phyloP scores from a whole-genome alignment of 257 asterid genomes.

The Scutellaria baicalensis region DNA sequence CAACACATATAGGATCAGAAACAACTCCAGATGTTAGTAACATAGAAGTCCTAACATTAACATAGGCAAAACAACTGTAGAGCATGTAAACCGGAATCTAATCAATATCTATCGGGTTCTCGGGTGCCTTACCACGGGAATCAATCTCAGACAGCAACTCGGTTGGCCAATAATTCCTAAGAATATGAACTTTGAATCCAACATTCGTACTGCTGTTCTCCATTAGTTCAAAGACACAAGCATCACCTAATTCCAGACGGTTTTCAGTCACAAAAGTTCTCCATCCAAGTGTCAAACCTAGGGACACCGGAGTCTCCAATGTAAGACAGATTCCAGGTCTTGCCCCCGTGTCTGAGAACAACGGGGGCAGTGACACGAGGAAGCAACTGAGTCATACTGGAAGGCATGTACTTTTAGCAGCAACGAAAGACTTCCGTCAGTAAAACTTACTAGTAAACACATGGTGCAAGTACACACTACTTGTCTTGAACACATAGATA shows the following conservation, averaged over 20 bases:
- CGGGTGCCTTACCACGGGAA: not conserved
- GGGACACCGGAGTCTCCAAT: not conserved
- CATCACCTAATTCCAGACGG: slow-evolving; percentile 37
- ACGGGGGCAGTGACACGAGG: slow-evolving; percentile 23
- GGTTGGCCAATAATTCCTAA: slow-evolving; percentile 16
- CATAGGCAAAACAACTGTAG: not conserved
- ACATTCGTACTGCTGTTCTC: slow-evolving; percentile 4
- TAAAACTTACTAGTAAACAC: not conserved
- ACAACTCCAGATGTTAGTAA: not conserved
- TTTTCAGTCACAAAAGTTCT: slow-evolving; percentile 29
- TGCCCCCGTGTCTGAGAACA: slow-evolving; percentile 24
- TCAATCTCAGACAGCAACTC: slow-evolving; percentile 6
- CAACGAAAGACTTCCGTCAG: not conserved
- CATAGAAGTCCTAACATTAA: not conserved
- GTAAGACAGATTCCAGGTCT: slow-evolving; percentile 32
- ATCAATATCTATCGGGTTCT: not conserved
- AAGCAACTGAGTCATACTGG: not conserved
- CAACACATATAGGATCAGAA: not conserved
- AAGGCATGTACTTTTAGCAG: slow-evolving; percentile 16
- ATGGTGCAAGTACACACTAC: too few relatives aligned
- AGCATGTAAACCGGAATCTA: not conserved
- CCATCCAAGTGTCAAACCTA: slow-evolving; percentile 19
- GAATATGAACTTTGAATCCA: slow-evolving; percentile 29
- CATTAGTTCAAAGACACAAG: slow-evolving; percentile 42
- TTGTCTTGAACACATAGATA: too few relatives aligned